Base-by-base conservation (phyloP, 768 basidiomycete genomes). In the Trametes cingulata region DNA sequence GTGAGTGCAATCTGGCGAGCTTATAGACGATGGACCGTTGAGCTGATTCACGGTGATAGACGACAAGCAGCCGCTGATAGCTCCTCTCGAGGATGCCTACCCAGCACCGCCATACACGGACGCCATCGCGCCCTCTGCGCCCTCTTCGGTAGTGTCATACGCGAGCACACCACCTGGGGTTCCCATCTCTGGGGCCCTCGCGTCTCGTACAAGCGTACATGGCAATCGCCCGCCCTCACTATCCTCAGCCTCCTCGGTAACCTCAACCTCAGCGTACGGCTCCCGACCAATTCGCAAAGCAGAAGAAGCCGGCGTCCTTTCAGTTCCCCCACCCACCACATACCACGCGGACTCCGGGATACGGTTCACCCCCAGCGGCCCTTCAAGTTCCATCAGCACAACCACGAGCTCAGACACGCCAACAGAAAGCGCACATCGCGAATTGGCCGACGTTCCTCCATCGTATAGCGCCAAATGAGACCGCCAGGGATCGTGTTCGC, bases 341-440 rank as follows among this genome's bases (percentile, higher is more conserved):
- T 55, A 46, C 13, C 53, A 55, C 35, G 33, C 53, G 53, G 53
- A 55, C 35, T 55, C 53, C 0, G 53, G 53, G 14, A 24, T 47
- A 19, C 29, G 45, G 25, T 55, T 55, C 50, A 40, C 20, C 13
- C 25, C 41, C n/a, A n/a, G n/a, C n/a, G n/a, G n/a, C n/a, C n/a
- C n/a, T n/a, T n/a, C n/a, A n/a, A n/a, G n/a, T 17, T n/a, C 40
- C 24, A 9, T 6, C 19, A 15, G 42, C 17, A 6, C 19, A 43
- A 17, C 6, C 41, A 9, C n/a, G n/a, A 8, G n/a, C 41, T 15
- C 6, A 15, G n/a, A 42, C 41, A 9, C 41, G n/a, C 41, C n/a
- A 19, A 42, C 20, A 4, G 41, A 42, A 1, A 15, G 20, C 19
- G 37, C 9, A 13, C 40, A 20, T n/a, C n/a, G n/a, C 3, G 52